These are phyloP conservation scores for Trichopus zeylanicus DNA, from an alignment of 116 monocot genomes.

Conservation along the genomic window DNA sequence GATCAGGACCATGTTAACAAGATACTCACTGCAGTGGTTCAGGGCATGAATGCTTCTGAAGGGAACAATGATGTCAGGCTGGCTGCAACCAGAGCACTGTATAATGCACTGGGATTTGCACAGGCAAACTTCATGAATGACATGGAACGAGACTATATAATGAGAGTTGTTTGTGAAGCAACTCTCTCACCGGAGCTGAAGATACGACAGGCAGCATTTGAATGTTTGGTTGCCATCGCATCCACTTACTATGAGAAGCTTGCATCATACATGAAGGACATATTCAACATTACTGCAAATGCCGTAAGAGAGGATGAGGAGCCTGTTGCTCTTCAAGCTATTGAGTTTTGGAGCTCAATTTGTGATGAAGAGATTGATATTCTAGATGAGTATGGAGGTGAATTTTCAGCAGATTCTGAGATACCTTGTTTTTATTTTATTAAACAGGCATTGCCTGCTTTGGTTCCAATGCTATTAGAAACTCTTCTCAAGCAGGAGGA, in stretches of 20 bases:
- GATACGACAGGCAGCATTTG: conserved; percentile 37
- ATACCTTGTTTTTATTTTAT: conserved; percentile 31
- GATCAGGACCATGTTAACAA: conserved; percentile 46
- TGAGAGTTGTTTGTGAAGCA: conserved; percentile 42
- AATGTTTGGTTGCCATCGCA: conserved; percentile 43
- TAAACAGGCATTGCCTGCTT: conserved; percentile 12
- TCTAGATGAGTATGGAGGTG: conserved; percentile 38
- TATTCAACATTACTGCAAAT: conserved; percentile 39
- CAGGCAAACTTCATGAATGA: conserved; percentile 49
- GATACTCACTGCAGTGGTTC: conserved; percentile 53
- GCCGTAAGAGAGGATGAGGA: conserved; percentile 46
- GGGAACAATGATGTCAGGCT: conserved; percentile 34
- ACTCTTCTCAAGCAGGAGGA: conserved; percentile 50
- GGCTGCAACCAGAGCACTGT: conserved; percentile 41
- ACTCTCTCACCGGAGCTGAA: conserved; percentile 29
- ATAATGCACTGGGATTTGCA: conserved; percentile 47
- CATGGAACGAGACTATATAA: conserved; percentile 47
- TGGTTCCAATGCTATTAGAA: conserved; percentile 42
- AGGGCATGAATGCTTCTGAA: conserved; percentile 53
- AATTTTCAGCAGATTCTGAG: conserved; percentile 40
- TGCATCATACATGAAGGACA: conserved; percentile 32
- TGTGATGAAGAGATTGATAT: conserved; percentile 31
- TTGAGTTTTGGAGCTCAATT: conserved; percentile 39
- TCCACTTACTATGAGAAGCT: conserved; percentile 50
- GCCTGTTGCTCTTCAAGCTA: conserved; percentile 40